phyloP scores from a whole-genome alignment of 176 grass and related monocot species.

The Alopecurus myosuroides region DNA sequence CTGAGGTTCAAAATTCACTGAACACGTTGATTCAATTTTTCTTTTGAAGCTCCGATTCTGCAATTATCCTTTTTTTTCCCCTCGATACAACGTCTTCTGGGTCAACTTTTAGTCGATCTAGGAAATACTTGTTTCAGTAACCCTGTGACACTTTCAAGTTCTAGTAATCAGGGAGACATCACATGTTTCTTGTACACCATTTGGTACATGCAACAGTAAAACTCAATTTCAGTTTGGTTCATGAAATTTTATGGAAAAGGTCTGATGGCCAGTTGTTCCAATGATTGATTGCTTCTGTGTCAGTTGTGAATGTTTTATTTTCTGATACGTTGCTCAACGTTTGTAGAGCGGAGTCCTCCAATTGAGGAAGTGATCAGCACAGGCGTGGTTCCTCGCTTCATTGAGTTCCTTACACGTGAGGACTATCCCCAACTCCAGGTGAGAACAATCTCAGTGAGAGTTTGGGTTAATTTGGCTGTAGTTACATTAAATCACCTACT shows the following conservation, averaged over 20 bases:
- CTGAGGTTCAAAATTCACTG: not conserved
- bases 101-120: not conserved
- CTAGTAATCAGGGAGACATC: not conserved
- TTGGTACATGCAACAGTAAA: not conserved
- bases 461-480: not conserved
- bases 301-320: not conserved
- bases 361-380: conserved; percentile 89
- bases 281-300: not conserved
- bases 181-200: not conserved
- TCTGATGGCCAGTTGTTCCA: not conserved
- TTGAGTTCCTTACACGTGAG: conserved; percentile 82
- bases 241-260: not conserved
- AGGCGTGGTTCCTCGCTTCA: conserved; percentile 81
- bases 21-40: not conserved
- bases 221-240: not conserved
- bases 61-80: not conserved
- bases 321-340: conserved; percentile 12
- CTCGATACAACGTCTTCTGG: not conserved
- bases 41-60: not conserved
- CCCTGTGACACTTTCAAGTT: not conserved
- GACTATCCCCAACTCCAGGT: conserved; percentile 93
- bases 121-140: not conserved
- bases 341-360: conserved; percentile 76
- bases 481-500: not conserved
- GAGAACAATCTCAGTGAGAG: not conserved